These are phyloP conservation scores for Mucor mucedo DNA, from an alignment of 371 early-diverging fungal species.

Conservation along the genomic window DNA sequence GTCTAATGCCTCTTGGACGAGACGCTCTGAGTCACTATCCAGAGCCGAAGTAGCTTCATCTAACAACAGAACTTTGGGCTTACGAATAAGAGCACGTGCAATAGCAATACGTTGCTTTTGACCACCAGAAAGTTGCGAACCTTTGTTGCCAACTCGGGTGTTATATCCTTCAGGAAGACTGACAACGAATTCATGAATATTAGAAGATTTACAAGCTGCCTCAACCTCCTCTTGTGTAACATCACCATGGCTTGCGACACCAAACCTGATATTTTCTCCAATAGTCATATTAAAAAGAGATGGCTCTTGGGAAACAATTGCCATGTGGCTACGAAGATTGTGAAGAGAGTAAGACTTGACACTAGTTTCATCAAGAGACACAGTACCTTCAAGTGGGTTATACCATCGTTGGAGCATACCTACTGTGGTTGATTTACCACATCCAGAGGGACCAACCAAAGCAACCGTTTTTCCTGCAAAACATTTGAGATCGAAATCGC, in stretches of 20 bases:
- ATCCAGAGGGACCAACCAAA: slow-evolving; percentile 85
- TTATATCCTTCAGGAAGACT: slow-evolving; percentile 75
- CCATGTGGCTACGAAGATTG: slow-evolving; percentile 73
- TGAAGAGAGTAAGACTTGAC: slow-evolving; percentile 65
- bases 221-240: slow-evolving; percentile 64
- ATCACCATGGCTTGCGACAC: slow-evolving; percentile 44
- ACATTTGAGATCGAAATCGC: slow-evolving; percentile 71
- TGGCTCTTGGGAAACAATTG: slow-evolving; percentile 90
- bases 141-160: slow-evolving; percentile 80
- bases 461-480: slow-evolving; percentile 80
- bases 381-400: slow-evolving; percentile 68
- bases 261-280: slow-evolving; percentile 79
- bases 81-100: slow-evolving; percentile 76
- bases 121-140: slow-evolving; percentile 74
- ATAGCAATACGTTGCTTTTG: slow-evolving; percentile 76
- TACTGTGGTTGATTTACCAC: slow-evolving; percentile 87
- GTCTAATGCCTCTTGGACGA: slow-evolving; percentile 88
- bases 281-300: slow-evolving; percentile 82
- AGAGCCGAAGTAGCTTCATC: slow-evolving; percentile 97
- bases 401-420: slow-evolving; percentile 88
- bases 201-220: slow-evolving; percentile 70
- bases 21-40: slow-evolving; percentile 86
- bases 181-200: slow-evolving; percentile 80
- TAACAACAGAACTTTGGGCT: slow-evolving; percentile 87
- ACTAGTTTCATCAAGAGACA: slow-evolving; percentile 67